Conservation (phyloP, 352 stramenopile species). For the Globisporangium takayamanum region DNA sequence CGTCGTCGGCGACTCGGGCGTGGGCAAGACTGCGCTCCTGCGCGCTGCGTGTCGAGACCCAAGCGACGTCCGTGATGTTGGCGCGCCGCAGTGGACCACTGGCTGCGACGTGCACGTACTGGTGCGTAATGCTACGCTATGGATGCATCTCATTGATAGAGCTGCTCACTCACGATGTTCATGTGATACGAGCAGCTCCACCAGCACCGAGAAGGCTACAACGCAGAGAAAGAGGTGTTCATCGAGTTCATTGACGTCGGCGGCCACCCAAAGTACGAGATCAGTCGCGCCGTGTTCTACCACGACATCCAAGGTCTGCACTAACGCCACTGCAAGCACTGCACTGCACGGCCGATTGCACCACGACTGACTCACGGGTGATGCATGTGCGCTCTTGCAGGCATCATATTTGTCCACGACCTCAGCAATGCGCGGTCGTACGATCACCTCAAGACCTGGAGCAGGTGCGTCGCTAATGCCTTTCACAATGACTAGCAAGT, state of each 20-base stretch:
- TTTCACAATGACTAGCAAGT: background rate
- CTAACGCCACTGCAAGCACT: background rate
- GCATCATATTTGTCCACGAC: conserved; percentile 79
- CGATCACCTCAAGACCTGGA: conserved; percentile 61
- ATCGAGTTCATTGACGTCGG: conserved; percentile 84
- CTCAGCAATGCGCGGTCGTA: conserved; percentile 72
- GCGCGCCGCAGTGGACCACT: conserved; percentile 48
- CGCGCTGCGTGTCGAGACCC: conserved; percentile 39
- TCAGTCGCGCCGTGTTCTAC: conserved; percentile 79
- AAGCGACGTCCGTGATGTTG: conserved; percentile 8
- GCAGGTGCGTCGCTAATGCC: conserved; percentile 8
- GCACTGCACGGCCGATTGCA: background rate
- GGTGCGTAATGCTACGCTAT: conserved; percentile 14
- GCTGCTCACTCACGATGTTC: background rate
- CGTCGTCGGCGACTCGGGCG: conserved; percentile 80
- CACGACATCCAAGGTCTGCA: conserved; percentile 56
- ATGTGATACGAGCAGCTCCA: conserved; percentile 17
- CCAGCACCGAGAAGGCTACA: conserved; percentile 26
- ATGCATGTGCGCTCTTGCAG: conserved; percentile 3
- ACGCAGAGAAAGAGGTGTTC: conserved; percentile 43
- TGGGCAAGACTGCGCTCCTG: conserved; percentile 78
- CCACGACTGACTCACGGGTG: background rate
- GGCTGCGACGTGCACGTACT: conserved; percentile 80
- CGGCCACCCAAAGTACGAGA: conserved; percentile 74
- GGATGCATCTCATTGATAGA: conserved; percentile 1